Conservation (phyloP, 2,329 filamentous ascomycete genomes). For the Aureobasidium leucospermi region DNA sequence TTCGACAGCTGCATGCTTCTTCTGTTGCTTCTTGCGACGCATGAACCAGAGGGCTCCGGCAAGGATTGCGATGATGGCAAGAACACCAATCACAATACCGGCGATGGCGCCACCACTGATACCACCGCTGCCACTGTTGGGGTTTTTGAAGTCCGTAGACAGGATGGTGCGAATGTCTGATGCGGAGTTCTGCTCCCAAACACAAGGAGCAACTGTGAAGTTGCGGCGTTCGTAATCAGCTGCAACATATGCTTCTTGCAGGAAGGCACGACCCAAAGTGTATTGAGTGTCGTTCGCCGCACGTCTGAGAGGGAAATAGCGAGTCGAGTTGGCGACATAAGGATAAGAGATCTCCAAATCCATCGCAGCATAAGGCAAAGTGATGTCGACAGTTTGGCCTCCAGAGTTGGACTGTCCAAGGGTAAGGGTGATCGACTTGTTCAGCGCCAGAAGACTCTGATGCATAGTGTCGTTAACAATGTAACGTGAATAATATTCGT, state of each 20-base stretch:
- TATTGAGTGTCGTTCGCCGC: conserved; percentile 28
- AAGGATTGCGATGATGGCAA: conserved; percentile 24
- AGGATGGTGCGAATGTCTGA: conserved; percentile 24
- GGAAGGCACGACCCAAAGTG: conserved; percentile 30
- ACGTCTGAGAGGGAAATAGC: conserved; percentile 30
- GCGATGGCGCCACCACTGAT: conserved; percentile 27
- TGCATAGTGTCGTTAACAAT: conserved; percentile 28
- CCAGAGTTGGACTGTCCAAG: conserved; percentile 20
- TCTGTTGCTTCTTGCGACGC: conserved; percentile 21
- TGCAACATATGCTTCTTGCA: conserved; percentile 33
- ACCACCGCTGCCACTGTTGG: conserved; percentile 4
- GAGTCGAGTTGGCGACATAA: conserved; percentile 20
- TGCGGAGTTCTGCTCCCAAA: conserved; percentile 24
- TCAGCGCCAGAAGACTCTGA: conserved; percentile 19
- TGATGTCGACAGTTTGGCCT: conserved; percentile 26
- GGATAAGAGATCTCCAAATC: conserved; percentile 27
- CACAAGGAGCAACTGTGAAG: conserved; percentile 31
- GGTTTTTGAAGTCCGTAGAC: conserved; percentile 18
- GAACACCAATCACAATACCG: conserved; percentile 27
- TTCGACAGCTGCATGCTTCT: conserved; percentile 22
- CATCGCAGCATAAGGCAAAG: conserved; percentile 30
- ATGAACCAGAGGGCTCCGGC: conserved; percentile 22
- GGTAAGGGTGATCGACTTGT: conserved; percentile 29
- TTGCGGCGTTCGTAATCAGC: conserved; percentile 30
- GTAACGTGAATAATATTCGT: conserved; percentile 25